Percentiles rank a stretch among this genome's conserved stretches.
Evolutionary conservation across 2,329 filamentous ascomycete species (phyloP).

Genomic region (Akanthomyces lecanii): DNA sequence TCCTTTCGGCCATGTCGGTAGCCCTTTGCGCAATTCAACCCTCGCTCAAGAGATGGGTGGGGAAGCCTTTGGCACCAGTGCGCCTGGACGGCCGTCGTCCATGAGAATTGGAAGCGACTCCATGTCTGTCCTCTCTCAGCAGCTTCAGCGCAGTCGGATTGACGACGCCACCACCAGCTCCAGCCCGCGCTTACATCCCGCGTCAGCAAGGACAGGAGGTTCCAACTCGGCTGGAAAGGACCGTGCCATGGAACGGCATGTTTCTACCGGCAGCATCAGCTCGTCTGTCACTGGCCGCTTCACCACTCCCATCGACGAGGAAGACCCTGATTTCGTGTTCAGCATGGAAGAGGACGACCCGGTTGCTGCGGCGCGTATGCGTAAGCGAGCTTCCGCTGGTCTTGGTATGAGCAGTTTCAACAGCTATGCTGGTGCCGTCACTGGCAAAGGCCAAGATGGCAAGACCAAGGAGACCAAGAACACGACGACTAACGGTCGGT

Average conservation of each 20-base stretch:
- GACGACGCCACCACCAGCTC: slow-evolving; percentile 41
- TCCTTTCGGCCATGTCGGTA: slow-evolving; percentile 63
- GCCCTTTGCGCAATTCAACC: slow-evolving; percentile 59
- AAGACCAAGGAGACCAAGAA: slow-evolving; percentile 29
- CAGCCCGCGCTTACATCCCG: slow-evolving; percentile 50
- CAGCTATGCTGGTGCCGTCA: slow-evolving; percentile 38
- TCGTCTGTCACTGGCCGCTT: slow-evolving; percentile 53
- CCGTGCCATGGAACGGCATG: slow-evolving; percentile 50
- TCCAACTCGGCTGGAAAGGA: slow-evolving; percentile 39
- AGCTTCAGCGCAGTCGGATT: slow-evolving; percentile 57
- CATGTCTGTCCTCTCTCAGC: slow-evolving; percentile 57
- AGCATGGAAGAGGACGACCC: slow-evolving; percentile 60
- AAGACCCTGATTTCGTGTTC: slow-evolving; percentile 61
- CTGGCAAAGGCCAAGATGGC: slow-evolving; percentile 26
- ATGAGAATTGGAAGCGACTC: slow-evolving; percentile 45
- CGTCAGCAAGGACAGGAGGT: slow-evolving; percentile 39
- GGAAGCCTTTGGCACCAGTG: slow-evolving; percentile 32
- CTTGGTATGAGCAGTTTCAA: slow-evolving; percentile 36
- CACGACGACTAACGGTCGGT: slow-evolving; percentile 28
- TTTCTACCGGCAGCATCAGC: slow-evolving; percentile 56
- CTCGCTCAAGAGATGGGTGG: slow-evolving; percentile 56
- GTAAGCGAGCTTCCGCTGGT: slow-evolving; percentile 47
- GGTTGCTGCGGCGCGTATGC: slow-evolving; percentile 39
- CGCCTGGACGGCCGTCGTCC: slow-evolving; percentile 36
- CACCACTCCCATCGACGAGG: slow-evolving; percentile 62